Conservation (phyloP, 345 rosid species). For the Hibiscus trionum region DNA sequence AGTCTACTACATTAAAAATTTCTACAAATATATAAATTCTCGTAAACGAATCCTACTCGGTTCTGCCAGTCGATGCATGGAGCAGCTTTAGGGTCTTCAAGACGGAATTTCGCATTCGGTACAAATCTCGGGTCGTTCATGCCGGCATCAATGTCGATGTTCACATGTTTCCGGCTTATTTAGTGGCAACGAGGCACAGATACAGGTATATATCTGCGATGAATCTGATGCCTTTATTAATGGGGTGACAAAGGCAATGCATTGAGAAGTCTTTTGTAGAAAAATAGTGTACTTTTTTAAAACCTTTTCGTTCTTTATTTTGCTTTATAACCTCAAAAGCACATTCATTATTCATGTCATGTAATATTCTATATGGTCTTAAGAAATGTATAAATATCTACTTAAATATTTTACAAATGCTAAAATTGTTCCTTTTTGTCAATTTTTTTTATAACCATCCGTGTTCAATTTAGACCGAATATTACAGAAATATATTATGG, state of each 20-base stretch:
- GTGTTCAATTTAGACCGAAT: no score
- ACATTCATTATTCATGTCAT: background rate
- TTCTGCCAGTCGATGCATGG: no score
- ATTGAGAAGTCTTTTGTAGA: no score
- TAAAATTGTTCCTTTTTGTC: background rate
- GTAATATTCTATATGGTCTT: background rate
- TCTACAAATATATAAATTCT: no score
- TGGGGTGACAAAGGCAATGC: no score
- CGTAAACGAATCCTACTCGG: constrained; percentile 6
- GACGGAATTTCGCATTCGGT: background rate
- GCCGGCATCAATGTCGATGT: background rate
- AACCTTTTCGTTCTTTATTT: background rate
- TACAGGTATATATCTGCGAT: background rate
- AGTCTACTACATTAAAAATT: background rate
- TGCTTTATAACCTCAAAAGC: background rate
- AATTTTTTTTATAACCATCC: no score
- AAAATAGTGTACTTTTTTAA: no score
- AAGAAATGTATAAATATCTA: background rate
- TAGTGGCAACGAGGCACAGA: background rate
- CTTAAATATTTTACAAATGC: background rate
- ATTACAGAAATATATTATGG: no score
- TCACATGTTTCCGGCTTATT: background rate
- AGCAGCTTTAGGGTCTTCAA: background rate
- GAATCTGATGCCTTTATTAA: no score
- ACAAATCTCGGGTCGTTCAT: background rate